Percentiles rank a stretch among this genome's conserved stretches.
Evolutionary conservation across 2,329 filamentous ascomycete genomes (phyloP).

Genomic region (Zarea fungicola): DNA sequence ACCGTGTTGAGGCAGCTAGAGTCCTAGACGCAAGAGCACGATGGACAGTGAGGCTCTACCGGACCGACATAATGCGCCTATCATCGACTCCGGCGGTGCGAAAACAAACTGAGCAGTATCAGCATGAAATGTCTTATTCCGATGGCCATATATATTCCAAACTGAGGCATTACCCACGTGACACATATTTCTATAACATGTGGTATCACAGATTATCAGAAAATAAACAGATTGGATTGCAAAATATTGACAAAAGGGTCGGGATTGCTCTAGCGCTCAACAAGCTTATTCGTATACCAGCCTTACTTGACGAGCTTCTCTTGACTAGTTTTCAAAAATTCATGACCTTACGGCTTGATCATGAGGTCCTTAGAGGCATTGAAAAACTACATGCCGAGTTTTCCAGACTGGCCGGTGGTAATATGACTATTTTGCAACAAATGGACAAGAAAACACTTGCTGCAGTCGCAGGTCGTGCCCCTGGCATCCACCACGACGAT

Average conservation of each 20-base stretch:
- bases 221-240: background rate
- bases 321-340: background rate
- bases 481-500: background rate
- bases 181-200: background rate
- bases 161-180: background rate
- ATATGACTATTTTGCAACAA: constrained; percentile 1
- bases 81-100: background rate
- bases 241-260: background rate
- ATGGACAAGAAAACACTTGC: constrained; percentile 11
- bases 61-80: background rate
- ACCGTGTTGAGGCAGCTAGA: background rate
- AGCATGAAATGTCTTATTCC: background rate
- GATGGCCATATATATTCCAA: background rate
- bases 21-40: background rate
- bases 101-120: background rate
- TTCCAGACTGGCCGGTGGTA: constrained; percentile 1
- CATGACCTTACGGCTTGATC: background rate
- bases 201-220: background rate
- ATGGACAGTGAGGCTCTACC: background rate
- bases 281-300: background rate
- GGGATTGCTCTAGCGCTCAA: background rate
- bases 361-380: background rate
- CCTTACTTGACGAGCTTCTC: background rate
- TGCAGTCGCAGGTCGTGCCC: constrained; percentile 3
- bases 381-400: constrained; percentile 1